Evolutionary conservation across 441 rosid genomes (phyloP), one percentile per base, ranked within the genome.

Genomic region (Aleurites moluccanus): DNA sequence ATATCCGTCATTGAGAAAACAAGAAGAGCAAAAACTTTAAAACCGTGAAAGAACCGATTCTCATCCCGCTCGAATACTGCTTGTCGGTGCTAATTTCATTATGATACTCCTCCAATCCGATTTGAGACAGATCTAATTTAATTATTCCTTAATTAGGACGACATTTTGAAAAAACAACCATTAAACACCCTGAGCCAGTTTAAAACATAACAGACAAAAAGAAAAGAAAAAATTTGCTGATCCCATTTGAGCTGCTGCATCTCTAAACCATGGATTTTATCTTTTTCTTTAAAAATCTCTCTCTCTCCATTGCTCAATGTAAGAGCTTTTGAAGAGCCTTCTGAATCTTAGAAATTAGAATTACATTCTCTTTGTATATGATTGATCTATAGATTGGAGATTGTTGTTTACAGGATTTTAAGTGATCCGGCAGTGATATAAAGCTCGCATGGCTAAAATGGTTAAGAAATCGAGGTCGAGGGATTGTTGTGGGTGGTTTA

Each of bases 401-500:
- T 61, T 75, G 71, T 27, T 20, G 6, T 71, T 61, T 25, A 38
- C 53, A 30, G 38, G 50, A 13, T 27, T 64, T 70, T 65, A 35
- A 35, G 40, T 35, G 40, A 35, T 35, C 5, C 40, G 40, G 16
- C 18, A 47, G 11, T 68, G 38, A 68, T 25, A 25, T 30, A 28
- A 61, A 38, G 57, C 67, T 62, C 61, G 18, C 69, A 73, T 73
- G 47, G 2, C 1, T 13, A 73, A 66, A 82, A 89, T 90, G 92
- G 88, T 84, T 8, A 75, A 83, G 78, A 86, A 87, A 82, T 87
- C 91, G 11, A 87, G 73, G 78, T 85, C 88, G 0, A 83, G 86
- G 49, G 92, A 97, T 0, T 88, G 85, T n/a, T 80, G 84, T 23
- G 93, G 97, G 70, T 91, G 97, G 84, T 79, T 90, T 11, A 69